These are phyloP conservation scores for Phytopythium aichiense DNA, from an alignment of 352 stramenopile genomes.

Conservation along the genomic window DNA sequence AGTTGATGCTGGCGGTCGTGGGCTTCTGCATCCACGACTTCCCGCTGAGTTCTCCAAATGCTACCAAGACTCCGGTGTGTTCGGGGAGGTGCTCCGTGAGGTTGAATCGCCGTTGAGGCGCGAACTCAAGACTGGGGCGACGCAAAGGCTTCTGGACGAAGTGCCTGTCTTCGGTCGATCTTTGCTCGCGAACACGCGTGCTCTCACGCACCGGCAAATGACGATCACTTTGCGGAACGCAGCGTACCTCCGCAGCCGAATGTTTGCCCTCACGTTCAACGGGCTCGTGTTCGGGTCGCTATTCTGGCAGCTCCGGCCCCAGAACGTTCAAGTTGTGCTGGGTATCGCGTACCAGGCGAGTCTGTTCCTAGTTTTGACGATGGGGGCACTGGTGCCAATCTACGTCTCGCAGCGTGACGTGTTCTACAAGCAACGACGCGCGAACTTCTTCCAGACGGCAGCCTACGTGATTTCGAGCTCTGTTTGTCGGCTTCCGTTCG, in stretches of 20 bases:
- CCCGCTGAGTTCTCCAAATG: conserved; percentile 44
- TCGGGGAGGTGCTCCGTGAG: neutral
- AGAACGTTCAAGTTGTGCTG: conserved; percentile 21
- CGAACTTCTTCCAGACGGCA: conserved; percentile 82
- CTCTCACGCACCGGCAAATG: neutral
- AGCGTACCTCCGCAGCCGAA: neutral
- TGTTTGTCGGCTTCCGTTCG: conserved; percentile 27
- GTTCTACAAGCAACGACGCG: conserved; percentile 16
- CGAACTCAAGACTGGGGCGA: neutral
- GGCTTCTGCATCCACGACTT: neutral
- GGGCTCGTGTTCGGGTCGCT: conserved; percentile 10
- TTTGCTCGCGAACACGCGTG: neutral
- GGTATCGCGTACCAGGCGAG: conserved; percentile 60
- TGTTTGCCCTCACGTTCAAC: conserved; percentile 1
- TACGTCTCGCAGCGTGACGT: conserved; percentile 54
- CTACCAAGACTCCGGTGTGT: neutral
- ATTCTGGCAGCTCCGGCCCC: conserved; percentile 17
- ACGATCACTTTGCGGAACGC: neutral
- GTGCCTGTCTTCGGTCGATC: neutral
- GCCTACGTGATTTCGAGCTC: conserved; percentile 55
- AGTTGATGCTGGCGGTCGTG: neutral
- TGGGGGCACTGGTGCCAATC: conserved; percentile 58
- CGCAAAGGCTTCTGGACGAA: neutral
- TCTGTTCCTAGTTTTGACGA: conserved; percentile 72
- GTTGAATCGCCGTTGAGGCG: neutral